These are phyloP conservation scores for Fagus sylvatica DNA, from an alignment of 306 rosid species.

Conservation along the genomic window DNA sequence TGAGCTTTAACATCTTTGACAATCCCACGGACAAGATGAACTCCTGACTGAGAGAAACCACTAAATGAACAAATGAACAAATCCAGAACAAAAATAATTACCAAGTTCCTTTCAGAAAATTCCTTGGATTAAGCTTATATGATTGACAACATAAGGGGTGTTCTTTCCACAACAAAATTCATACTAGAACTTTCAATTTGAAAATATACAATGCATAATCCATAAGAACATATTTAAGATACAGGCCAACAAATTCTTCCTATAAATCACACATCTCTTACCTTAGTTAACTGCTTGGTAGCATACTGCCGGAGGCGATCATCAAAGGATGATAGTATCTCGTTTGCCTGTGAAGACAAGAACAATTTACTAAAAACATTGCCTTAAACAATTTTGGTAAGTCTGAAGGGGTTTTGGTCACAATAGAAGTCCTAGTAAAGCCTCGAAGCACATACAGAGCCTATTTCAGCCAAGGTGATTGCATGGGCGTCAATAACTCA, in stretches of 20 bases:
- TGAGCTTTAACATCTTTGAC: constrained; percentile 82
- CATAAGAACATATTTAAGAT: constrained; percentile 18
- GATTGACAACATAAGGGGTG: background rate
- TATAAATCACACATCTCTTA: constrained; percentile 29
- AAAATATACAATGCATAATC: constrained; percentile 18
- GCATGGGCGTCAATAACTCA: background rate
- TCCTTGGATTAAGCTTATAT: background rate
- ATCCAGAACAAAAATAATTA: background rate
- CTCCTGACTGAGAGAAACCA: constrained; percentile 84
- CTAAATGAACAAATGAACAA: constrained; percentile 22
- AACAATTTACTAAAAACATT: constrained; percentile 34
- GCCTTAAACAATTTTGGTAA: constrained; percentile 17
- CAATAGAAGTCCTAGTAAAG: background rate
- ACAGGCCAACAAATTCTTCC: constrained; percentile 4
- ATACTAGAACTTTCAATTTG: background rate
- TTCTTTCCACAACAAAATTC: background rate
- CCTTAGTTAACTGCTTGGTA: constrained; percentile 84
- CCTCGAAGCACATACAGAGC: constrained; percentile 1
- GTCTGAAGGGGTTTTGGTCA: background rate
- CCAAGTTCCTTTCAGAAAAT: background rate
- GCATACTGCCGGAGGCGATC: constrained; percentile 83
- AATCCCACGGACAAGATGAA: constrained; percentile 81
- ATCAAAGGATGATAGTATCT: constrained; percentile 92
- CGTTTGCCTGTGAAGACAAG: constrained; percentile 68
- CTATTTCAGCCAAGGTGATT: constrained; percentile 1